These are phyloP conservation scores for Aureobasidium sp. DNA, from an alignment of 2,329 filamentous ascomycete genomes.

Conservation along the genomic window DNA sequence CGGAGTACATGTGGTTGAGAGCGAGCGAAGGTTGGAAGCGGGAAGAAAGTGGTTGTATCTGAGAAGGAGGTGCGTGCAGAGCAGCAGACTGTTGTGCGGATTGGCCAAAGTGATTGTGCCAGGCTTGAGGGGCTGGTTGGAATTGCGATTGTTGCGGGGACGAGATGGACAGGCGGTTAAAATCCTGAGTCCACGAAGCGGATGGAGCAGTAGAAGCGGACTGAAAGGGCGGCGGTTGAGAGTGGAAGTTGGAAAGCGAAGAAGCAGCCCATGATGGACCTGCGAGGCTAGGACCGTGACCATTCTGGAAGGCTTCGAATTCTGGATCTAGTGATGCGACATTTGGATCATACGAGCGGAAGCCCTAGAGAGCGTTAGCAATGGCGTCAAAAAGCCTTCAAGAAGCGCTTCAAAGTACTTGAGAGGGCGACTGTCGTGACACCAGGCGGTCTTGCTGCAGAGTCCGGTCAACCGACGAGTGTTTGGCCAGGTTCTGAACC, in stretches of 20 bases:
- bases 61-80: constrained; percentile 9
- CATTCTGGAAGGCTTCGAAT: constrained; percentile 61
- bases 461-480: constrained; percentile 58
- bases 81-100: background rate
- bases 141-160: constrained; percentile 33
- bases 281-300: constrained; percentile 28
- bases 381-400: background rate
- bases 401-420: constrained; percentile 34
- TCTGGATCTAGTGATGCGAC: constrained; percentile 53
- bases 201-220: constrained; percentile 17
- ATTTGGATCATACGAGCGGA: constrained; percentile 50
- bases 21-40: background rate
- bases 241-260: constrained; percentile 23
- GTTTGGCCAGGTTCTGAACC: constrained; percentile 64
- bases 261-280: constrained; percentile 25
- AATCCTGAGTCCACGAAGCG: constrained; percentile 38
- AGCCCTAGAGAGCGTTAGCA: constrained; percentile 39
- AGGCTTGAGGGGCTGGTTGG: constrained; percentile 34
- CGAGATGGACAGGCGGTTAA: constrained; percentile 38
- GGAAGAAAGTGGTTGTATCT: constrained; percentile 17
- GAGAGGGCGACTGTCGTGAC: constrained; percentile 44
- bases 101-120: constrained; percentile 31
- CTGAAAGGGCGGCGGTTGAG: constrained; percentile 24
- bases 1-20: background rate
- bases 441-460: constrained; percentile 64